phyloP scores from a whole-genome alignment of 2,329 filamentous ascomycete genomes.

The Aaosphaeria arxii region DNA sequence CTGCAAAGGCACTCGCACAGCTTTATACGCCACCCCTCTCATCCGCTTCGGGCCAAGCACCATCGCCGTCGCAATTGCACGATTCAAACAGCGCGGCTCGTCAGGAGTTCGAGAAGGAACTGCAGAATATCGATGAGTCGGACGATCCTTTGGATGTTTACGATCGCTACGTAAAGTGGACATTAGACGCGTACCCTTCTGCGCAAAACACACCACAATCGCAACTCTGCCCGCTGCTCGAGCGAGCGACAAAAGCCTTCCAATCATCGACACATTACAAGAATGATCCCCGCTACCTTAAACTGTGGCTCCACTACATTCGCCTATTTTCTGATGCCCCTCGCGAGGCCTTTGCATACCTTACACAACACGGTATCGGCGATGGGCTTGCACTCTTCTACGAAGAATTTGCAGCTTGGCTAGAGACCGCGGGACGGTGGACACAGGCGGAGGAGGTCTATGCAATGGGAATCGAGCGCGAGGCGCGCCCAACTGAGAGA shows the following conservation, averaged over 20 bases:
- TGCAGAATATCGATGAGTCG: constrained; percentile 74
- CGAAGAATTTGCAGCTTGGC: constrained; percentile 92
- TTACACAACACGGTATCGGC: constrained; percentile 84
- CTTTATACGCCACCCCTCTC: constrained; percentile 65
- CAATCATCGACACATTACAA: constrained; percentile 83
- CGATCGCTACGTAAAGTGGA: constrained; percentile 97
- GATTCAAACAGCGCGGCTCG: constrained; percentile 77
- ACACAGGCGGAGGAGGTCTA: constrained; percentile 93
- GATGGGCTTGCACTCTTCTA: constrained; percentile 89
- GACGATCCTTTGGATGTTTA: constrained; percentile 95
- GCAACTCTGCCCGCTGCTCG: constrained; percentile 83
- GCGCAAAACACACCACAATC: constrained; percentile 89
- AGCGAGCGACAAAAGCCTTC: constrained; percentile 89
- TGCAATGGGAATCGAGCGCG: constrained; percentile 80
- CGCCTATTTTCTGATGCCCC: constrained; percentile 89
- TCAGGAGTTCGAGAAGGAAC: constrained; percentile 81
- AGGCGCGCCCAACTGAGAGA: constrained; percentile 77
- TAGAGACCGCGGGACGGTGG: constrained; percentile 82
- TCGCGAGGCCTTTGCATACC: constrained; percentile 86
- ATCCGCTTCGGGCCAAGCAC: constrained; percentile 46
- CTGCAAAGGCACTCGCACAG: constrained; percentile 82
- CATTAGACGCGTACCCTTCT: constrained; percentile 88
- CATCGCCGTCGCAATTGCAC: constrained; percentile 65
- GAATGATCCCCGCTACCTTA: constrained; percentile 91
- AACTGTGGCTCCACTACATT: constrained; percentile 93